phyloP scores from a whole-genome alignment of 805 yeast genomes.

The Barnettozyma wickerhamii region DNA sequence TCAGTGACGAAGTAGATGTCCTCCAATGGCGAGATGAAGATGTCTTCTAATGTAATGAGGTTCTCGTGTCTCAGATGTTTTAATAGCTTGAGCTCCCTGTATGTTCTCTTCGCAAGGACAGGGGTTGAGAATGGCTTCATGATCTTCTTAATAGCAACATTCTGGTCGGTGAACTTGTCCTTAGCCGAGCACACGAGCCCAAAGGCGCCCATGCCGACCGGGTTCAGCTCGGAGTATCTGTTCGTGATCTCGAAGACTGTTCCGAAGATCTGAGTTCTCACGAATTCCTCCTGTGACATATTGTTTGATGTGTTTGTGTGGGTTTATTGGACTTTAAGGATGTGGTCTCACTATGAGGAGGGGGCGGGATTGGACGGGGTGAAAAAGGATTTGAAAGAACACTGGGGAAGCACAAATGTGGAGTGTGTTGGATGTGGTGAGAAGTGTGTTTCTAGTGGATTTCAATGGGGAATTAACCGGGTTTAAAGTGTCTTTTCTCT shows the following conservation, averaged over 20 bases:
- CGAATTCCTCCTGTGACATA: constrained; percentile 25
- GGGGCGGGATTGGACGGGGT: too few relatives aligned
- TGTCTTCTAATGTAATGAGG: constrained; percentile 87
- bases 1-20: constrained; percentile 97
- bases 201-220: constrained; percentile 99
- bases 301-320: not conserved
- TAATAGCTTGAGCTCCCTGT: constrained; percentile 88
- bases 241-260: constrained; percentile 92
- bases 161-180: constrained; percentile 85
- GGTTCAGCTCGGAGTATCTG: constrained; percentile 86
- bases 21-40: constrained; percentile 89
- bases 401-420: too few relatives aligned
- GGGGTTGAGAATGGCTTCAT: constrained; percentile 97
- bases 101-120: constrained; percentile 93
- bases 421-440: too few relatives aligned
- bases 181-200: constrained; percentile 96
- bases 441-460: too few relatives aligned
- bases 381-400: too few relatives aligned
- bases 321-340: too few relatives aligned
- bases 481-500: too few relatives aligned
- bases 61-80: constrained; percentile 95
- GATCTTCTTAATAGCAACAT: constrained; percentile 95
- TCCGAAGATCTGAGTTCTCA: constrained; percentile 85
- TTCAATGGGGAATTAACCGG: too few relatives aligned
- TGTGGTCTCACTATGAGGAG: too few relatives aligned